Percentiles rank a stretch among this genome's conserved stretches.
Conservation (phyloP, 495 filamentous ascomycete genomes). For the Hypoxylon lenormandii region DNA sequence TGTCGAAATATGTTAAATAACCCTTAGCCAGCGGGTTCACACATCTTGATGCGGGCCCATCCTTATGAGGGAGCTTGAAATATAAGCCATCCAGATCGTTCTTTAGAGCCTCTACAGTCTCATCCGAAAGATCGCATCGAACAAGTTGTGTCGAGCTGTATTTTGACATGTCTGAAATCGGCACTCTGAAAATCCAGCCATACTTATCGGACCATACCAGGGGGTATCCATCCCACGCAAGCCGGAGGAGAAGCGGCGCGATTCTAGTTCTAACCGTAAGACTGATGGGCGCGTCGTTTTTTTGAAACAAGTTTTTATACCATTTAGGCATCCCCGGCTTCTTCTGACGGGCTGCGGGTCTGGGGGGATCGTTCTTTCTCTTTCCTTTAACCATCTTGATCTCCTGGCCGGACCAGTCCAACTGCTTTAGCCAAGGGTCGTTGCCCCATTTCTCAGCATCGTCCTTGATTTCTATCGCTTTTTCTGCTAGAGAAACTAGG, state of each 20-base stretch:
- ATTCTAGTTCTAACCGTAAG: conserved; percentile 89
- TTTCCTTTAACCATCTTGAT: conserved; percentile 91
- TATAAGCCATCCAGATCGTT: conserved; percentile 76
- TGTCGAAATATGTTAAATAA: conserved; percentile 91
- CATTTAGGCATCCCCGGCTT: conserved; percentile 93
- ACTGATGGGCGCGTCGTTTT: conserved; percentile 70
- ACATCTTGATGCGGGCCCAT: conserved; percentile 87
- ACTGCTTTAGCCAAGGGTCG: conserved; percentile 90
- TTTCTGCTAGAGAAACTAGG: conserved; percentile 75
- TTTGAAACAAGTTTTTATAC: conserved; percentile 90
- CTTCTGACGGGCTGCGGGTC: conserved; percentile 86
- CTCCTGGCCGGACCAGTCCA: conserved; percentile 95
- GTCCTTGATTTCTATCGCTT: conserved; percentile 78
- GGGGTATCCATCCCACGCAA: conserved; percentile 90
- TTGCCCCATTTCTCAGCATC: conserved; percentile 72
- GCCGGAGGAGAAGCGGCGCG: conserved; percentile 83
- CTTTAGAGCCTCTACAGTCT: conserved; percentile 70
- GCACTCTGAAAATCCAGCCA: conserved; percentile 91
- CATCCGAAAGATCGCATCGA: conserved; percentile 80
- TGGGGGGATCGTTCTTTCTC: conserved; percentile 80
- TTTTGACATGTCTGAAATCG: conserved; percentile 68
- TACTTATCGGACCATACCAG: conserved; percentile 91
- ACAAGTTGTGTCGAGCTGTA: conserved; percentile 78
- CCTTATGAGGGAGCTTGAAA: conserved; percentile 96
- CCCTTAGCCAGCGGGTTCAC: conserved; percentile 87